Percentiles rank a stretch among this genome's conserved stretches.
Evolutionary conservation across 106 monocot genomes (phyloP).

Genomic region (Ottelia alismoides): DNA sequence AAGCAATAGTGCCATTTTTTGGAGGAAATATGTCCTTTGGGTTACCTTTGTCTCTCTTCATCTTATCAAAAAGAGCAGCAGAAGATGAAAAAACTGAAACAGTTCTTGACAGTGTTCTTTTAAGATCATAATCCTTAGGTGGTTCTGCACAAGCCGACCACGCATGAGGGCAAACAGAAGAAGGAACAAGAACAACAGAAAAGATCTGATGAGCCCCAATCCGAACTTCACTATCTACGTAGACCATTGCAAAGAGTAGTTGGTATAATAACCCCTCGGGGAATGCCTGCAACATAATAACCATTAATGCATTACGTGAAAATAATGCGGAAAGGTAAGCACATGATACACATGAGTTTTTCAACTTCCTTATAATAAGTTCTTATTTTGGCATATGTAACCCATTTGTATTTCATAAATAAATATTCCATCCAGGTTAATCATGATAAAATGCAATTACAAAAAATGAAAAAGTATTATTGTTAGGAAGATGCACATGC

Average conservation of each 20-base stretch:
- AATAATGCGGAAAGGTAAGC: too few species aligned
- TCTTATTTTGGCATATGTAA: too few species aligned
- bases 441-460: too few species aligned
- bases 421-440: too few species aligned
- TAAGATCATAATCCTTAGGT: conserved; percentile 35
- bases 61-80: conserved; percentile 80
- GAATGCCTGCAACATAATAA: conserved; percentile 45
- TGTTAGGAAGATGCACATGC: too few species aligned
- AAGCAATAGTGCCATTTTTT: too few species aligned
- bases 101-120: conserved; percentile 71
- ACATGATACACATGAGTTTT: too few species aligned
- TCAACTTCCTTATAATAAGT: too few species aligned
- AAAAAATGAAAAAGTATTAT: too few species aligned
- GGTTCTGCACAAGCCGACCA: conserved; percentile 19
- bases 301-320: too few species aligned
- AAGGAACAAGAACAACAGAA: conserved; percentile 83
- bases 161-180: conserved; percentile 53
- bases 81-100: conserved; percentile 96
- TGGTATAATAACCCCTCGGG: conserved; percentile 88
- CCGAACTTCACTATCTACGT: conserved; percentile 76
- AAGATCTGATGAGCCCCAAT: conserved; percentile 80
- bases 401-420: too few species aligned
- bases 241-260: conserved; percentile 67
- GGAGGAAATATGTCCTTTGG: conserved; percentile 15
- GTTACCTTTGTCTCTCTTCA: conserved; percentile 37